phyloP scores from a whole-genome alignment of 305 asterid genomes.

The Fraxinus latifolia region DNA sequence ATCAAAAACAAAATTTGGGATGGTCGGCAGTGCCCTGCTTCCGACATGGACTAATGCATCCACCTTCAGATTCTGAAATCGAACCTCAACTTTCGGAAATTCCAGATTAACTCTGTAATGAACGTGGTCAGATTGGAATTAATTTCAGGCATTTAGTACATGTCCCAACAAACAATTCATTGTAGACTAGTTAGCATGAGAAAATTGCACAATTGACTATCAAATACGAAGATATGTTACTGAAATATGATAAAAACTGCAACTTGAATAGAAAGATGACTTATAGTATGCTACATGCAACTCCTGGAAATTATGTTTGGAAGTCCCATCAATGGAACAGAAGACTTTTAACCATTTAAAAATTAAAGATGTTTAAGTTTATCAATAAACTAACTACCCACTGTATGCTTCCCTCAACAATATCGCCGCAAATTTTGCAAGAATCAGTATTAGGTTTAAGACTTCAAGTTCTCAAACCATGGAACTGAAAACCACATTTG shows the following conservation, averaged over 20 bases:
- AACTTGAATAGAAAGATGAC: background rate
- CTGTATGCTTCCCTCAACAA: background rate
- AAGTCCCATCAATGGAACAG: background rate
- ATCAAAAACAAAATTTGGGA: slow-evolving; percentile 66
- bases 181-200: background rate
- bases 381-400: background rate
- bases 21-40: slow-evolving; percentile 73
- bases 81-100: slow-evolving; percentile 69
- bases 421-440: background rate
- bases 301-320: background rate
- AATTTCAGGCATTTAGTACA: background rate
- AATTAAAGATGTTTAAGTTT: background rate
- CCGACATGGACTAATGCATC: slow-evolving; percentile 70
- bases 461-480: background rate
- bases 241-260: background rate
- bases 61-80: slow-evolving; percentile 59
- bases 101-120: slow-evolving; percentile 57
- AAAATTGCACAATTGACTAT: background rate
- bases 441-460: background rate
- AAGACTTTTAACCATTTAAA: background rate
- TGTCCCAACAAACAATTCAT: background rate
- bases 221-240: background rate
- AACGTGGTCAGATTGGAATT: background rate
- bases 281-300: background rate
- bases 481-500: background rate